Base-by-base conservation (phyloP, 306 rosid species). In the Echinosophora koreensis region DNA sequence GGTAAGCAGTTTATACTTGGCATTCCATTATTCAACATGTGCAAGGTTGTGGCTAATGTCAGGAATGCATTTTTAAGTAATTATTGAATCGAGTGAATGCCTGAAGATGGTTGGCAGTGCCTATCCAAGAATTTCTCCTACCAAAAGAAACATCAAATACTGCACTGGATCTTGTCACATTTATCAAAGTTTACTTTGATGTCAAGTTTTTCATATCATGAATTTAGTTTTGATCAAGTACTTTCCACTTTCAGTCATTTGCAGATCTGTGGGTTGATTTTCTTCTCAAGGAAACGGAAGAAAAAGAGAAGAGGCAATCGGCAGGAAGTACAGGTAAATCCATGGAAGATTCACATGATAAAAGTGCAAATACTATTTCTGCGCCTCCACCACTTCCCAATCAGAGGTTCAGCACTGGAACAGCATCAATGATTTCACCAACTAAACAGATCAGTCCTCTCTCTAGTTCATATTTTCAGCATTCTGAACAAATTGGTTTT, bases 221-320 rank as follows among this genome's bases (percentile, higher is more conserved):
- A 69, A 32, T n/a, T 34, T 51, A n/a, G 49, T 9, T 18, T 1
- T 22, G 22, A 22, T 37, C 56, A 1, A 17, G 5, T 44, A 59
- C 55, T 46, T 76, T 71, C 54, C 3, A 39, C 69, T 54, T 85
- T 6, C 95, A 90, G 97, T 90, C 97, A 58, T 88, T 92, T 74
- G 93, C 97, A 87, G 97, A 92, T 88, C 65, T 92, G 50, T 92
- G 97, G 97, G 97, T 92, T 75, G 97, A 92, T 85, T 92, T 90
- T 83, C 97, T 92, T 82, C 93, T 92, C 71, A 90, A 87, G 85
- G 97, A 92, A 82, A 89, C 71, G 35, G 93, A 88, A 84, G 94
- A 91, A 75, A 84, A 91, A 80, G 95, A 88, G 72, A 88, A 77
- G 82, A 73, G 91, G 55, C 91, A 82, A 70, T 76, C 84, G 18